These are phyloP conservation scores for Pseudocercospora macadamiae DNA, from an alignment of 2,329 filamentous ascomycete genomes.

Conservation along the genomic window DNA sequence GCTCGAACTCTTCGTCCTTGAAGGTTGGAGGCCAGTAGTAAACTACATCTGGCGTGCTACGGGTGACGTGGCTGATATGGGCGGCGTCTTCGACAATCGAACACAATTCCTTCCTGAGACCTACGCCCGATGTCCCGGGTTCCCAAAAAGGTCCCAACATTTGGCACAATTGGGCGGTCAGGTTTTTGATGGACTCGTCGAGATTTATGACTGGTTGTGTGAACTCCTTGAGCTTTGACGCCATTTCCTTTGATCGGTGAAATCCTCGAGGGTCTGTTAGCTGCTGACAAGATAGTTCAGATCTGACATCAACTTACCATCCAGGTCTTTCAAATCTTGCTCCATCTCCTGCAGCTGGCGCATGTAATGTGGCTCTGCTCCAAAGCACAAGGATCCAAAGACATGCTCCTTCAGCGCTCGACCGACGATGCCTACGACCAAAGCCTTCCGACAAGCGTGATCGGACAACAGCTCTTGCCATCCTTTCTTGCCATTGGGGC, in stretches of 20 bases:
- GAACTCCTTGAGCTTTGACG: neutral
- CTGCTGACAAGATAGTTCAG: neutral
- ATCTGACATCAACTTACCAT: slow-evolving; percentile 36
- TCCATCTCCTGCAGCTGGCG: slow-evolving; percentile 44
- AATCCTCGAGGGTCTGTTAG: slow-evolving; percentile 31
- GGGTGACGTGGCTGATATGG: slow-evolving; percentile 29
- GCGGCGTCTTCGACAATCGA: slow-evolving; percentile 28
- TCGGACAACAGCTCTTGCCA: slow-evolving; percentile 32
- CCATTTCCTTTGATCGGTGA: slow-evolving; percentile 29
- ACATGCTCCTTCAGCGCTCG: slow-evolving; percentile 37
- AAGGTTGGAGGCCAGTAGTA: slow-evolving; percentile 37
- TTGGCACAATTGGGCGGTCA: slow-evolving; percentile 17
- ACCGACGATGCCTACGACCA: slow-evolving; percentile 35
- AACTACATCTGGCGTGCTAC: slow-evolving; percentile 26
- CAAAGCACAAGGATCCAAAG: slow-evolving; percentile 35
- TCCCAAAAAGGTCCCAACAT: slow-evolving; percentile 25
- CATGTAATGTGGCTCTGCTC: slow-evolving; percentile 20
- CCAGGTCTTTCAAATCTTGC: slow-evolving; percentile 40
- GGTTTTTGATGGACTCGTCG: neutral
- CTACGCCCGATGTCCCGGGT: neutral
- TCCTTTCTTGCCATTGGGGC: slow-evolving; percentile 22
- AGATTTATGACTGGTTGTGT: neutral
- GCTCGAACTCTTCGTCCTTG: slow-evolving; percentile 39
- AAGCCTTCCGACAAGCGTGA: slow-evolving; percentile 21
- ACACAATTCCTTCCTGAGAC: slow-evolving; percentile 3